Evolutionary conservation across 2,329 filamentous ascomycete species (phyloP), one percentile per base, ranked within the genome.

Genomic region (Fusarium lyarnte): DNA sequence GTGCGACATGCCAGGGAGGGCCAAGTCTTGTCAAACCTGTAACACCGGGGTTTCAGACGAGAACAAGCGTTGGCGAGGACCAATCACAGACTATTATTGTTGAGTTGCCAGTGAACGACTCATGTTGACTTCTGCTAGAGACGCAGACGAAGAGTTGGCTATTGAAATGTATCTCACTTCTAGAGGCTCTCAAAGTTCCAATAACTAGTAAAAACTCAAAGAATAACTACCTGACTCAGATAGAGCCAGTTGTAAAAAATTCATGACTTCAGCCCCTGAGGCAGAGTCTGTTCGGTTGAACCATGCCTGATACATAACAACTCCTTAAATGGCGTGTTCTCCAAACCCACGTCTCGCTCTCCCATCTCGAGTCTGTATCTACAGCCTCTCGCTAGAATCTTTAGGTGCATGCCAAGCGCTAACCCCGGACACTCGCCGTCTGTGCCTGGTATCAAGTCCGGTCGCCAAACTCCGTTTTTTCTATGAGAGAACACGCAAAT

Each of bases 1-100:
- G 53, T 74, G 51, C 63, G 49, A 77, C 73, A 27, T 63, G 51
- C 38, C 71, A 68, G 64, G 74, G 54, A 45, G 59, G 69, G 43
- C 59, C 68, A 68, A 63, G 74, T 65, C 70, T 58, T 68, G 66
- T 70, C 63, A 61, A 66, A 77, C 75, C 75, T 77, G 75, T 74
- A 77, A 77, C 75, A 76, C 59, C 58, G 73, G 70, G 75, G 73
- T 74, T 72, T 70, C 71, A 73, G 67, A 75, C 58, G 38, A 52
- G 52, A 41, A 36, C 52, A 61, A 71, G 67, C 52, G 58, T 39
- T 31, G 47, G 25, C n/a, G 21, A 51, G 21, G 42, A 17, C 72
- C 64, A 72, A 74, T 74, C 71, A 62, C 33, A 25, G 42, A 31
- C 7, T 41, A 19, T 42, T 25, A 35, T 60, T 65, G 49, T 23